phyloP scores from a whole-genome alignment of 2,329 filamentous ascomycete genomes.

The Aspergillus sojae region DNA sequence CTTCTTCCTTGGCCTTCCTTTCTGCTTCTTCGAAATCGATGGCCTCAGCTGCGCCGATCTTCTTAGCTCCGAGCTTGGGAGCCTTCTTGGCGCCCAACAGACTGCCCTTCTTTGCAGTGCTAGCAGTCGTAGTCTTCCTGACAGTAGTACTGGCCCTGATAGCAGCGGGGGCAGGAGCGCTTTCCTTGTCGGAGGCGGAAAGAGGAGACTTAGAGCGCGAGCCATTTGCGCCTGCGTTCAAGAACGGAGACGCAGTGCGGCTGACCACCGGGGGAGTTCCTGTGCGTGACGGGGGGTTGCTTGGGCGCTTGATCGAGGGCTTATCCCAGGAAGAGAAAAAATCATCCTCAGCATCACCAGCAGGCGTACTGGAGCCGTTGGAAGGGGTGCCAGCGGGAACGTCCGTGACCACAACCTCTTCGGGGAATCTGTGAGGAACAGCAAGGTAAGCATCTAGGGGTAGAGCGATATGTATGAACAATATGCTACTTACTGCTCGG shows the following conservation, averaged over 20 bases:
- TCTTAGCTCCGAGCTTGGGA: constrained; percentile 88
- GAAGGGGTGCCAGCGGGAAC: constrained; percentile 59
- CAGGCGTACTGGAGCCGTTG: constrained; percentile 74
- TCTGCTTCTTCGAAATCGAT: constrained; percentile 98
- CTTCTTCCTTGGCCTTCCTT: constrained; percentile 95
- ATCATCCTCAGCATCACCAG: constrained; percentile 81
- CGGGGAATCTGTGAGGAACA: constrained; percentile 66
- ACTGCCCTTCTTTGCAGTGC: constrained; percentile 76
- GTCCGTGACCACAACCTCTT: constrained; percentile 84
- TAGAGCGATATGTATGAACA: background rate
- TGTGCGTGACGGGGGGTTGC: constrained; percentile 87
- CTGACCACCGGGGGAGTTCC: constrained; percentile 80
- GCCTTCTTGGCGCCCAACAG: constrained; percentile 85
- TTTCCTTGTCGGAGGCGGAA: constrained; percentile 56
- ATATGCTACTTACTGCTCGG: constrained; percentile 69
- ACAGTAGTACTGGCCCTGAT: constrained; percentile 78
- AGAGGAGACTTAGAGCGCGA: constrained; percentile 85
- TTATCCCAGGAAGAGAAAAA: constrained; percentile 99
- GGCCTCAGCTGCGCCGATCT: constrained; percentile 70
- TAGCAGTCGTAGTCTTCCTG: constrained; percentile 68
- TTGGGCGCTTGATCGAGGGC: constrained; percentile 93
- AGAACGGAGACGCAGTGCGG: constrained; percentile 86
- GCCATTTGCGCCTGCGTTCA: constrained; percentile 69
- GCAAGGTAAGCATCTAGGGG: constrained; percentile 10
- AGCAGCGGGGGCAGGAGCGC: constrained; percentile 61